Evolutionary conservation across 441 rosid genomes (phyloP), one percentile per base, ranked within the genome.

Genomic region (Arabidopsis lyrata): DNA sequence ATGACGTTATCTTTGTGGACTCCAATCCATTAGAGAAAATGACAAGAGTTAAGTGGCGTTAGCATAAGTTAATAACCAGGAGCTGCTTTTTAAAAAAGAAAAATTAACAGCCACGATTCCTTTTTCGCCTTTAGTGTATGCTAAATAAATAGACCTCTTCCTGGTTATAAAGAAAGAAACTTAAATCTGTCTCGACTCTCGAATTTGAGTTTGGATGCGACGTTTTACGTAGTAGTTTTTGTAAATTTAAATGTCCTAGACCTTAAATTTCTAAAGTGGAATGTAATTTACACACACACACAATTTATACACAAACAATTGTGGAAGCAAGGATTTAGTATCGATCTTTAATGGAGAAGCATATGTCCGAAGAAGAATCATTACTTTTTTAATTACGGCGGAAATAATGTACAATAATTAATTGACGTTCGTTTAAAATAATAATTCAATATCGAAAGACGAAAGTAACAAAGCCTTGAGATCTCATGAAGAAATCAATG

Each of bases 61-160:
- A 36, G 5, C 27, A 74, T 65, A 65, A 45, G 44, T 36, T 36
- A 52, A 73, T 73, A 64, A 64, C 32, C 55, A 63, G 53, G 55
- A 16, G 15, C 4, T 16, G 24, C 8, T 44, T 41, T 41, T 13
- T 7, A 0, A n/a, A 44, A 44, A 14, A 41, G n/a, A 41, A n/a
- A 44, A 44, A 6, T 44, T 0, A 45, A 47, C 5, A 16, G 22
- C 52, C 16, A 2, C 52, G 52, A 16, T 16, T 16, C 22, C 8
- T 47, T 3, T 47, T 16, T 47, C 3, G 11, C 52, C 22, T 47
- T 47, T 47, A 7, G 7, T 60, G 49, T 4, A 39, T 35, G 49
- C 65, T 22, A 41, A 12, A 20, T 22, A 41, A 12, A 20, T 12
- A 8, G 64, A 0, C 9, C 29, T 16, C 2, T 44, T 8, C 49